These are phyloP conservation scores for Penicillium expansum DNA, from an alignment of 2,329 filamentous ascomycete species.

Conservation along the genomic window DNA sequence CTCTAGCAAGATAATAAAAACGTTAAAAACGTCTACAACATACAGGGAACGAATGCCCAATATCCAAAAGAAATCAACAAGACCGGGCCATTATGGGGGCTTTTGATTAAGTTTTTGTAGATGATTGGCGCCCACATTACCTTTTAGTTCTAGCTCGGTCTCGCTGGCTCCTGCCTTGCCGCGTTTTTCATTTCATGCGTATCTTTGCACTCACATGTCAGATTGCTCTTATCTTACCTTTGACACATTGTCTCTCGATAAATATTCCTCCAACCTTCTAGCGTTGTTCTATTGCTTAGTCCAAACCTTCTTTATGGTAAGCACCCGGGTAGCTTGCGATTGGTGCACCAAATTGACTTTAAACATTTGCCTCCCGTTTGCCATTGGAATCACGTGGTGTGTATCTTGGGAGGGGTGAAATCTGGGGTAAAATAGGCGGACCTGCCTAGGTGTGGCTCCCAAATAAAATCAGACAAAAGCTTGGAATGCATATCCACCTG, in stretches of 20 bases:
- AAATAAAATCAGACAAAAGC: not conserved
- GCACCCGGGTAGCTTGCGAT: not conserved
- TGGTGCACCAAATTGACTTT: not conserved
- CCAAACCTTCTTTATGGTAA: not conserved
- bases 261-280: not conserved
- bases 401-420: not conserved
- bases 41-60: not conserved
- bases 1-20: not conserved
- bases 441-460: not conserved
- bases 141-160: not conserved
- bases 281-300: not conserved
- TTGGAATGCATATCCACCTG: not conserved
- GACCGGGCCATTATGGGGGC: not conserved
- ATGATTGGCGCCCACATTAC: not conserved
- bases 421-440: constrained; percentile 4
- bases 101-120: not conserved
- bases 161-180: constrained; percentile 4
- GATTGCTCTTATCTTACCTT: constrained; percentile 4
- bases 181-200: not conserved
- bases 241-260: not conserved
- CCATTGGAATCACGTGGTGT: not conserved
- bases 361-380: not conserved
- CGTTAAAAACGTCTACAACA: too few species aligned
- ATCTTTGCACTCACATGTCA: constrained; percentile 4
- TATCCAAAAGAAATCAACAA: not conserved